Evolutionary conservation across 805 yeast species (phyloP), one percentile per base, ranked within the genome.

Genomic region (Yarrowia sp.): DNA sequence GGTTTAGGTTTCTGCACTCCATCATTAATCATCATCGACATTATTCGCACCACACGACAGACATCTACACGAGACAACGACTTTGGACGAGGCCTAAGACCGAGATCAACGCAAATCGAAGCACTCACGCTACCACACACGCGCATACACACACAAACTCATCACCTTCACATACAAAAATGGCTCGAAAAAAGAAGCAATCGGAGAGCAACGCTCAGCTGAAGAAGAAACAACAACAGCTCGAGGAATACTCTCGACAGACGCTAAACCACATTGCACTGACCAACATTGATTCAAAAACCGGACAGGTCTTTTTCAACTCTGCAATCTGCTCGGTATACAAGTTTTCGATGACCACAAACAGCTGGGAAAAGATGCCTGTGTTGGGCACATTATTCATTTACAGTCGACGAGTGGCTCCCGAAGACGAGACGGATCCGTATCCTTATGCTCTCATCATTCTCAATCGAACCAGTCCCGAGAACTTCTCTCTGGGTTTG

Each of bases 281-380:
- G 36, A 55, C 71, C 12, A 71, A 74, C 38, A 79, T 78, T 69
- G 82, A 80, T 69, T 77, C 79, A 5, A 63, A 70, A 15, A 67
- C 78, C n/a, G 76, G 76, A 34, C 75, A 77, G 66, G 71, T 80
- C 20, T 72, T 77, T 36, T 74, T 73, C 70, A 73, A 77, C n/a
- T 77, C 81, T 8, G 71, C 81, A 2, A 78, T 79, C 38, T 79
- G 82, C 69, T 79, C 77, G 34, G 78, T 79, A 10, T 80, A 80
- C 72, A 72, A 76, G 70, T 80, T 76, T 70, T 74, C 77, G 58
- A 56, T 74, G 15, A 74, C 69, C 12, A 53, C 70, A 3, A 75
- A 74, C 19, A 75, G 74, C 68, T 79, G 82, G 82, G 79, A 77
- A 46, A 79, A 78, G 71, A 69, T 73, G 34, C 70, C 77, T 65